Base-by-base conservation (phyloP, 2,329 filamentous ascomycete species). In the Fusarium nodosum region DNA sequence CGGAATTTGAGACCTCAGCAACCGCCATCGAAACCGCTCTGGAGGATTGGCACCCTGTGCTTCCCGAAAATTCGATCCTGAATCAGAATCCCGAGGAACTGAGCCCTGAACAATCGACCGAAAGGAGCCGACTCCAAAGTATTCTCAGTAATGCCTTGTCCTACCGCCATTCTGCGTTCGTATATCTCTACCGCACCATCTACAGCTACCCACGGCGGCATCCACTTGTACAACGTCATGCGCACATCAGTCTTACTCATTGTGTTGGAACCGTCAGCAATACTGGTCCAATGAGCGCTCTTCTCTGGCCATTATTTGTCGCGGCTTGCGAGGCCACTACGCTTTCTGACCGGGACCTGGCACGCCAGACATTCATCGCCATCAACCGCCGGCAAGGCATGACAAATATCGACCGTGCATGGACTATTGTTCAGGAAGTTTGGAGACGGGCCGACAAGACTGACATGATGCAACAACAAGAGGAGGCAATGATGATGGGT, bases 261-360 rank as follows among this genome's bases (percentile, higher is more conserved):
- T 90, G 87, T 71, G 80, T 84, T 8, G 82, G 82, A 31, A 88
- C 87, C 0, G 87, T 88, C 30, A 79, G 78, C 24, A 84, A 86
- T 61, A 79, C 80, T 45, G 88, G 88, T 1, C 88, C 88, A 1
- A 89, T 90, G 86, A 84, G 86, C 3, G 88, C 88, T 4, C 79
- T 91, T 36, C 81, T 91, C 3, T 90, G 88, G 87, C 88, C 88
- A 2, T 79, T 90, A 4, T 91, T 91, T 70, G 87, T 88, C 12
- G 86, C 87, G 3, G 84, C 87, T 2, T 90, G 88, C 72, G 88
- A 91, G 75, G 88, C 88, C 1, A 78, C 81, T 11, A 80, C 75
- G 18, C 70, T 76, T 2, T 79, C 78, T 11, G 88, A 91, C 73
- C 79, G 88, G 18, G 80, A 79, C 8, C 77, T 87, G 20, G 86